Percentiles rank a stretch among this genome's conserved stretches.
phyloP scores from a whole-genome alignment of 495 filamentous ascomycete genomes.

The Hyaloscypha hepaticicola region DNA sequence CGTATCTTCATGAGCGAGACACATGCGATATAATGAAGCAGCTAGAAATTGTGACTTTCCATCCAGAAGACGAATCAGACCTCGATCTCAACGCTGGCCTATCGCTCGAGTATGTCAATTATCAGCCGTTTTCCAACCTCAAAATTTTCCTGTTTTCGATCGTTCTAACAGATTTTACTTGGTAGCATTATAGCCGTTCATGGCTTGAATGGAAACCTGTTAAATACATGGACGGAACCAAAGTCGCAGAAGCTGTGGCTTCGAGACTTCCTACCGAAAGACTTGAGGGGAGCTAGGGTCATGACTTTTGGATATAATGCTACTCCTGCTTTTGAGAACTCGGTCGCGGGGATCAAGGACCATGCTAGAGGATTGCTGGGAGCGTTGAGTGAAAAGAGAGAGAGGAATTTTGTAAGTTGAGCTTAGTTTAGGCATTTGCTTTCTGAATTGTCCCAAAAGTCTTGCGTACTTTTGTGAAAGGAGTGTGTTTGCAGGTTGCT shows the following conservation, averaged over 20 bases:
- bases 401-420: neutral
- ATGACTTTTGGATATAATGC: constrained; percentile 35
- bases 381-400: constrained; percentile 8
- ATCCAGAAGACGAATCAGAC: neutral
- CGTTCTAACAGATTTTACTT: neutral
- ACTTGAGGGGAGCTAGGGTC: constrained; percentile 25
- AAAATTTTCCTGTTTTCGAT: neutral
- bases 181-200: constrained; percentile 35
- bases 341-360: constrained; percentile 9
- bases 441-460: neutral
- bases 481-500: neutral
- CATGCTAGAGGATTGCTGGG: constrained; percentile 20
- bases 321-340: constrained; percentile 21
- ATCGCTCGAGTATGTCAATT: neutral
- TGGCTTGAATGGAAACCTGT: constrained; percentile 31
- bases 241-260: constrained; percentile 29
- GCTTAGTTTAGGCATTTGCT: neutral
- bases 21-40: neutral
- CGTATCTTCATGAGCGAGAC: too few relatives aligned
- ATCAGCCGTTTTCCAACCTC: neutral
- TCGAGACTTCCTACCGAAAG: constrained; percentile 31
- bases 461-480: neutral
- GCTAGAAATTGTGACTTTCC: neutral
- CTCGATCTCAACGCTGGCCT: neutral
- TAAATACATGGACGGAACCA: constrained; percentile 32